Evolutionary conservation across 148 eudicot genomes (phyloP), one percentile per base, ranked within the genome.

Genomic region (Oxyria digyna): DNA sequence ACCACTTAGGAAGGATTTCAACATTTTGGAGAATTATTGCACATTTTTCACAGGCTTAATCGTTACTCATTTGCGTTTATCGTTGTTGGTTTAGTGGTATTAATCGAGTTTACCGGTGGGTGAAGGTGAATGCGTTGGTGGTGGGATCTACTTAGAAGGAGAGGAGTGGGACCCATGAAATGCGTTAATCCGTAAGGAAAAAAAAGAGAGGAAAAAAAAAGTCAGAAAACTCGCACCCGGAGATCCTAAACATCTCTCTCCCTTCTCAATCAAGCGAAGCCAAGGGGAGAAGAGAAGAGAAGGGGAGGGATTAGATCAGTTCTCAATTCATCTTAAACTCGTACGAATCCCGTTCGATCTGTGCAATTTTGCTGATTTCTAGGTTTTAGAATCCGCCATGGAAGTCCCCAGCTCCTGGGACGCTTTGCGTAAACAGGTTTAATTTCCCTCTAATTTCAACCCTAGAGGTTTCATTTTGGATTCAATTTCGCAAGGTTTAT

Each of bases 351-450:
- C 3, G 37, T 31, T 14, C 37, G 37, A 59, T 59, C 15, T 59
- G 20, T 59, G 37, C 65, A 27, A 14, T 29, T 14, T 15, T 59
- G 45, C 59, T 62, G 35, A 21, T 10, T 40, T 20, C 59, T 57
- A 71, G 67, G 17, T 78, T 74, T 71, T 33, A 65, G 59, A 40
- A 52, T 52, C 71, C 70, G 42, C 41, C 69, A 81, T 82, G 96
- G 96, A 89, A 84, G 88, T 86, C 24, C 84, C 88, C 26, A 79
- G 62, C 48, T 89, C 96, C 31, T 89, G 96, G 96, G 92, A 89
- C 75, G 76, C 96, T 71, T 79, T 89, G 68, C 83, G 93, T 12
- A 89, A 89, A 29, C 88, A 89, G 96, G 96, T 89, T 45, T 49
- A 18, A 15, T 40, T 15, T 27, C 65, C 20, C 64, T 18, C 13